Conservation (phyloP, 495 filamentous ascomycete species). For the Aspergillus homomorphus region DNA sequence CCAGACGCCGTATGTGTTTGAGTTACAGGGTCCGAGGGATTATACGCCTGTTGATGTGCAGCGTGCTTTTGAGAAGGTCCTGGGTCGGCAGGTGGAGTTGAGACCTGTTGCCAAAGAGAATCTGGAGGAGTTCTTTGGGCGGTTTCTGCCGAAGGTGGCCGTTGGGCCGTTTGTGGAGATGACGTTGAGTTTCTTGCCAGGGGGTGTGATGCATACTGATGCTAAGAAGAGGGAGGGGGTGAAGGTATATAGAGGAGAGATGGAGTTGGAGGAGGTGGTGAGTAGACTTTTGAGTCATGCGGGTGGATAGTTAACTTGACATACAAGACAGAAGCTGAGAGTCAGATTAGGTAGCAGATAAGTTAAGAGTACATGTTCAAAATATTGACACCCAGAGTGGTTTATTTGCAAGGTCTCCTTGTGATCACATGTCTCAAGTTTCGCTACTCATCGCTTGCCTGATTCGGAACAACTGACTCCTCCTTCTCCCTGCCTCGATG, state of each 20-base stretch:
- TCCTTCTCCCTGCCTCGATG: no score
- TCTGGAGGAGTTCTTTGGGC: slow-evolving; percentile 1
- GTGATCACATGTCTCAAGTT: no score
- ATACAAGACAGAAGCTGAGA: no score
- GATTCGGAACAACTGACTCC: no score
- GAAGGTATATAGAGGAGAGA: background rate
- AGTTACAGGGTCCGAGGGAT: slow-evolving; percentile 4
- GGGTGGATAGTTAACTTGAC: no score
- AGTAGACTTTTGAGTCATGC: no score
- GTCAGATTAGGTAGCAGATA: no score
- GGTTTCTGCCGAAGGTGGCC: background rate
- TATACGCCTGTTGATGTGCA: slow-evolving; percentile 5
- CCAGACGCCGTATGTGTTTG: slow-evolving; percentile 3
- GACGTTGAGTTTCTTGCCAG: slow-evolving; percentile 9
- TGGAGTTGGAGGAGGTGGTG: slow-evolving; percentile 7
- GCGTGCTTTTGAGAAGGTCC: background rate
- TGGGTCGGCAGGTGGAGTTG: background rate
- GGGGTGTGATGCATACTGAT: background rate
- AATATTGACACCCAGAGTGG: no score
- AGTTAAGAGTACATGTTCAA: no score
- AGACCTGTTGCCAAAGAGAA: slow-evolving; percentile 2
- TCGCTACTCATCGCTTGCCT: no score
- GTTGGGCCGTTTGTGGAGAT: slow-evolving; percentile 11
- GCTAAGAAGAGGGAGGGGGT: background rate
- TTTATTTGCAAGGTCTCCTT: no score